A percentile compares a stretch with the other conserved stretches of the same genome.
Evolutionary conservation across 2,329 filamentous ascomycete species (phyloP).

Genomic region (Colletotrichum tofieldiae): DNA sequence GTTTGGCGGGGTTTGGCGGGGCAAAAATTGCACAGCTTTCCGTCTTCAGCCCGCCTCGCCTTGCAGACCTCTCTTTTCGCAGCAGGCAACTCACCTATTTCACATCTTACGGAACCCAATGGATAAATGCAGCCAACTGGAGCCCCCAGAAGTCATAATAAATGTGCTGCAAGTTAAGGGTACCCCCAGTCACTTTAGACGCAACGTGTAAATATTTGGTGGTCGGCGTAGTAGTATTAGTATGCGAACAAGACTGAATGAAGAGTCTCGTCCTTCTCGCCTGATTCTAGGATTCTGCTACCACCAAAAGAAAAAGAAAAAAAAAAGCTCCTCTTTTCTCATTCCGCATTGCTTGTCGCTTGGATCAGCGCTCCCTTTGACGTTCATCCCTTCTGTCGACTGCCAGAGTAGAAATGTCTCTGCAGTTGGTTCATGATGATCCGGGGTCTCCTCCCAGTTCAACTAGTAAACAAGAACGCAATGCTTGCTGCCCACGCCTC

Average conservation of each 20-base stretch:
- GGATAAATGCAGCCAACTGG: no score
- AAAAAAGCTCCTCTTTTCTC: background rate
- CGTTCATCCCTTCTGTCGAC: constrained; percentile 6
- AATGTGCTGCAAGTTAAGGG: background rate
- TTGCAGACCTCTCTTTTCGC: background rate
- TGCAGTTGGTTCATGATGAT: constrained; percentile 5
- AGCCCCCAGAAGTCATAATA: background rate
- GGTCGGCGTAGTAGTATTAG: constrained; percentile 7
- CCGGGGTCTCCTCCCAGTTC: background rate
- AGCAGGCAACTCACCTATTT: background rate
- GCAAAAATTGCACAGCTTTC: constrained; percentile 20
- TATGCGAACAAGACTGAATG: background rate
- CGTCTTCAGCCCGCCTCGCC: background rate
- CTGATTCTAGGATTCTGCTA: constrained; percentile 9
- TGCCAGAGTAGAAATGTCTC: background rate
- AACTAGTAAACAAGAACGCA: constrained; percentile 31
- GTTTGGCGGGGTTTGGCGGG: constrained; percentile 43
- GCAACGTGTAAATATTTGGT: background rate
- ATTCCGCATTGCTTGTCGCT: constrained; percentile 3
- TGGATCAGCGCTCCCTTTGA: background rate
- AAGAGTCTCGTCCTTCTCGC: background rate
- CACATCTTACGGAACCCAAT: no score
- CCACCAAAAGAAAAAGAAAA: constrained; percentile 7
- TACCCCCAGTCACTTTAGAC: background rate
- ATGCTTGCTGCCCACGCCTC: constrained; percentile 38